Base-by-base conservation (phyloP, 108 stramenopile species). In the Nitzschia sp. region DNA sequence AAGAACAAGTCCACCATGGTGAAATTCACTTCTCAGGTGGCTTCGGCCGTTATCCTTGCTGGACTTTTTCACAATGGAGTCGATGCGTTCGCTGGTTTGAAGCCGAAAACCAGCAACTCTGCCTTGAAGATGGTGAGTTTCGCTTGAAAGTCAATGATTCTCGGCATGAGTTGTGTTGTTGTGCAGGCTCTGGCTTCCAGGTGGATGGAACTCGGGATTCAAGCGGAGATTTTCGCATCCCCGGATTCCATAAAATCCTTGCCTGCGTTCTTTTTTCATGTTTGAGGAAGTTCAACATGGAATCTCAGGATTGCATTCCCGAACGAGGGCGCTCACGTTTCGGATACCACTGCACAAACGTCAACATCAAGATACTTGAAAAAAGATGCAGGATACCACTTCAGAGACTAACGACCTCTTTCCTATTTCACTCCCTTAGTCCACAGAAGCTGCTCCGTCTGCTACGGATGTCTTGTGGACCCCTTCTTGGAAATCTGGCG, bases 401-500 rank as follows among this genome's bases (percentile, higher is more conserved):
- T 9, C 38, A 41, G 13, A 41, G 9, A 41, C 38, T 9, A 9
- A 41, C 38, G 6, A 9, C 13, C 38, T 9, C 13, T 48, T 30
- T 27, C 30, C 21, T 53, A 21, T 55, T 44, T 30, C 33, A 30
- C 9, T 25, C 21, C 5, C 54, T 15, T 50, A 73, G 53, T 55
- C 45, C 50, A 58, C 44, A 23, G 46, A 61, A 27, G 44, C 63
- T 28, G 66, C 73, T 59, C 59, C 75, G 4, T 23, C 45, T 26
- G 66, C 72, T 3, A 59, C 75, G 13, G 92, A 92, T 76, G 80
- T 95, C 26, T 77, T 87, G 23, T 95, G 94, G 94, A 92, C 94
- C 0, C 94, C 94, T 1, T 88, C 89, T 3, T 83, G 80, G 77
- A 95, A 95, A 66, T 81, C 87, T 1, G 94, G 94, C 31, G 89